Percentiles rank a stretch among this genome's conserved stretches.
Conservation (phyloP, 2,329 filamentous ascomycete species). For the Fusarium algeriense region DNA sequence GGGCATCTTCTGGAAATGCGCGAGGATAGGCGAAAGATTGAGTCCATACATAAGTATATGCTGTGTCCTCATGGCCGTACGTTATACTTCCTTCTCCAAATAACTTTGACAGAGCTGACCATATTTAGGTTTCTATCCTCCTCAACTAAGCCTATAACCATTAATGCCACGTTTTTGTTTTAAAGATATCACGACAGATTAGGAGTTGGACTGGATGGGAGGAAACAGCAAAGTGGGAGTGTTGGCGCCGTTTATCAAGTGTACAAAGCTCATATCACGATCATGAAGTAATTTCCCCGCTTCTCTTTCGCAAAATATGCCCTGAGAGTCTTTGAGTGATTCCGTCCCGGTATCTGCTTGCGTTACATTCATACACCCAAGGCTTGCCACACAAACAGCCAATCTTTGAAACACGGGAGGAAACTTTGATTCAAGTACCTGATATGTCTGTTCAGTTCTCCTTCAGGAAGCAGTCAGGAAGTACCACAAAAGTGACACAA, state of each 20-base stretch:
- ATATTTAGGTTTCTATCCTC: slow-evolving; percentile 52
- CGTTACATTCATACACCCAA: slow-evolving; percentile 9
- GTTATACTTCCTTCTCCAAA: slow-evolving; percentile 41
- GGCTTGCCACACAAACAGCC: slow-evolving; percentile 2
- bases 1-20: slow-evolving; percentile 96
- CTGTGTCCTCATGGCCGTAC: slow-evolving; percentile 92
- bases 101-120: slow-evolving; percentile 2
- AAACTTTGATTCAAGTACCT: slow-evolving; percentile 7
- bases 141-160: slow-evolving; percentile 51
- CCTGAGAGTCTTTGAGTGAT: neutral
- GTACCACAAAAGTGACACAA: slow-evolving; percentile 9
- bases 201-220: slow-evolving; percentile 34
- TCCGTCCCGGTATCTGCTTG: slow-evolving; percentile 21
- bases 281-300: slow-evolving; percentile 20
- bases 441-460: neutral
- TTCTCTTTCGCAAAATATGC: slow-evolving; percentile 13
- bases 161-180: slow-evolving; percentile 31
- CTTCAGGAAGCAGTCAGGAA: neutral
- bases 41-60: slow-evolving; percentile 97
- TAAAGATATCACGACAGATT: slow-evolving; percentile 40
- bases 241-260: slow-evolving; percentile 19
- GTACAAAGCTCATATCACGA: slow-evolving; percentile 22
- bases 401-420: slow-evolving; percentile 5
- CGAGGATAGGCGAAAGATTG: slow-evolving; percentile 89
- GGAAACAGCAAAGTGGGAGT: slow-evolving; percentile 9